These are phyloP conservation scores for Somion occarium DNA, from an alignment of 1,284 basidiomycete genomes.

Conservation along the genomic window DNA sequence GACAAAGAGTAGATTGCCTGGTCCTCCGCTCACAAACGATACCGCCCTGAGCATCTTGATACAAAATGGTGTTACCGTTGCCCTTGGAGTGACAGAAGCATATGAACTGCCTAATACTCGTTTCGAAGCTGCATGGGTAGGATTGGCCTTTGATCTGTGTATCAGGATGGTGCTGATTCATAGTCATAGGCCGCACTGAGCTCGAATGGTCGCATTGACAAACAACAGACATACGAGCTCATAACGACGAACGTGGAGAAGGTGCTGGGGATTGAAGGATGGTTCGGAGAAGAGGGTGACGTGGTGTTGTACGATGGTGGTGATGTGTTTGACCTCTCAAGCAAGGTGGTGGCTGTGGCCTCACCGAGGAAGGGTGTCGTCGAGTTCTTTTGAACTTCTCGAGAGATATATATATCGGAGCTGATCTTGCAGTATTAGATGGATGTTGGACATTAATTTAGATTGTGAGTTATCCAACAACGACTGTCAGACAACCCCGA, in stretches of 20 bases:
- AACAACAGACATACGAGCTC: constrained; percentile 40
- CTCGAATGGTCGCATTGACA: constrained; percentile 35
- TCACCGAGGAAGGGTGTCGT: constrained; percentile 29
- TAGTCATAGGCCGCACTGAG: constrained; percentile 30
- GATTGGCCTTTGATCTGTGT: constrained; percentile 12
- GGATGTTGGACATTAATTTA: background rate
- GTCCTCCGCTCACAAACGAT: constrained; percentile 49
- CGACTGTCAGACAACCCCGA: constrained; percentile 31
- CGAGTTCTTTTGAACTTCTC: constrained; percentile 27
- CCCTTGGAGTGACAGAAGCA: constrained; percentile 45
- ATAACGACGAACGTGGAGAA: constrained; percentile 47
- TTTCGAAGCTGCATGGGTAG: constrained; percentile 53
- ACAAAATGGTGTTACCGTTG: constrained; percentile 48
- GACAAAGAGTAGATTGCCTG: constrained; percentile 36
- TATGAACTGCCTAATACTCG: constrained; percentile 48
- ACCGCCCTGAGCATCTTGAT: constrained; percentile 45
- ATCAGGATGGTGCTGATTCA: too few relatives aligned
- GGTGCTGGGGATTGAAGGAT: constrained; percentile 40
- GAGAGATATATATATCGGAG: background rate
- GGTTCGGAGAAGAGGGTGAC: constrained; percentile 29
- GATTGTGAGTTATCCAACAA: too few relatives aligned
- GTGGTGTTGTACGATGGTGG: constrained; percentile 50
- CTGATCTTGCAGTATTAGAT: background rate
- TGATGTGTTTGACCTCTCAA: constrained; percentile 34
- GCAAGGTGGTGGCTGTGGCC: constrained; percentile 36